Base-by-base conservation (phyloP, 169 alveolate species). In the Hammondia hammondi region DNA sequence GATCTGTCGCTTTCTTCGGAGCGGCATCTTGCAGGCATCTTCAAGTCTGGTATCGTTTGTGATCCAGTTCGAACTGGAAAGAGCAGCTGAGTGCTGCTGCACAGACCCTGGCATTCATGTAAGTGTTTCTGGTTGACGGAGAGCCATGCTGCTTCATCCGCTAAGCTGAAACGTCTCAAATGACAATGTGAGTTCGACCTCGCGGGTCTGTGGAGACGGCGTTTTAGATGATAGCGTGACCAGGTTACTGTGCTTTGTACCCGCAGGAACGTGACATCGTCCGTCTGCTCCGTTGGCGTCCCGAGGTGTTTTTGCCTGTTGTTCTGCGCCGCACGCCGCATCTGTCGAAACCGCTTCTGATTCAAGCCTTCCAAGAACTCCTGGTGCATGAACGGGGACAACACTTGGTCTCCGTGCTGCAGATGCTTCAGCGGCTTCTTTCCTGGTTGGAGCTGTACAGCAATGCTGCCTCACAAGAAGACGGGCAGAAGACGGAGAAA, bases 231-330 rank as follows among this genome's bases (percentile, higher is more conserved):
- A 14, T 52, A 52, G 61, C 5, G 61, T 14, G 61, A 52, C 61
- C 10, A 73, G 14, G 52, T 29, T 73, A 46, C 32, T 73, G 14
- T 73, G 43, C 32, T 32, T 5, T 14, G 52, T 21, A 35, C 32
- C 29, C 43, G 35, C 90, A 82, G 90, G 90, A 82, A 82, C 71
- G 43, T 27, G 70, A 45, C 70, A 52, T 82, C n/a, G 90, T 82
- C 70, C 90, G 90, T 45, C 70, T 82, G 2, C 61, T 82, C 21
- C 70, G 29, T 35, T 82, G 90, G 90, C 90, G 90, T 12, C 90
- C 90, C 19, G 70, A 21, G 57, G 37, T 19, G 57, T 48, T 82
- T 35, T 21, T 82, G 90, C 57, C 72, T 0, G 37, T 45, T 27
- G 70, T 82, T 19, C 39, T 82, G 29, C 71, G 3, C 29, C 43